Evolutionary conservation across 2,329 filamentous ascomycete genomes (phyloP).

Genomic region (Fusarium sp.): DNA sequence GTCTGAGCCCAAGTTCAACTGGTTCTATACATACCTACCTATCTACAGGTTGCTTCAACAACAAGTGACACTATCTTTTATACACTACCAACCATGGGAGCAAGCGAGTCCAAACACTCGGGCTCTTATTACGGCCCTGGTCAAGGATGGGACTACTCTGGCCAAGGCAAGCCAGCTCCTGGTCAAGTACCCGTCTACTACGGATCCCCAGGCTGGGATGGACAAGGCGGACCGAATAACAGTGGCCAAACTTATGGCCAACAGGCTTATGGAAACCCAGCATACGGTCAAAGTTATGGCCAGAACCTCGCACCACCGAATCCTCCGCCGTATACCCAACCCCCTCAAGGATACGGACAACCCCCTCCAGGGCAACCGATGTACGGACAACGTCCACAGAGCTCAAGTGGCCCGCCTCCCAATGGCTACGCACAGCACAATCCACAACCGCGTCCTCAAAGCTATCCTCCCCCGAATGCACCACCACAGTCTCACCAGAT

Average conservation of each 20-base stretch:
- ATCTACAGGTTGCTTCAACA: neutral
- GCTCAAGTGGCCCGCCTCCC: neutral
- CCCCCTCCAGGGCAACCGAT: neutral
- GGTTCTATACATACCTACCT: neutral
- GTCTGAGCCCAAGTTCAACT: neutral
- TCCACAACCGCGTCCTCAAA: neutral
- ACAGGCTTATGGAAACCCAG: neutral
- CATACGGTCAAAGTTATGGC: neutral
- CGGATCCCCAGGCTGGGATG: neutral
- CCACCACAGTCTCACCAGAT: neutral
- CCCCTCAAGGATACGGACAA: neutral
- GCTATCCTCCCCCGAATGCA: neutral
- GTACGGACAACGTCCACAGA: neutral
- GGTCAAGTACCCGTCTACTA: neutral
- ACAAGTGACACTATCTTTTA: neutral
- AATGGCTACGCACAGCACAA: neutral
- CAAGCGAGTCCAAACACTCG: neutral
- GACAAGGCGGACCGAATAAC: neutral
- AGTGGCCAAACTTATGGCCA: neutral
- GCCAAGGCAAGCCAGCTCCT: neutral
- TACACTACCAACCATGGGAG: slow-evolving; percentile 3
- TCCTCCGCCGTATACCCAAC: neutral
- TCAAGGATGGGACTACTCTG: neutral
- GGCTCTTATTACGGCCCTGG: neutral
- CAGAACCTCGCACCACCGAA: neutral